These are phyloP conservation scores for Dothistroma septosporum DNA, from an alignment of 2,329 filamentous ascomycete species.

Conservation along the genomic window DNA sequence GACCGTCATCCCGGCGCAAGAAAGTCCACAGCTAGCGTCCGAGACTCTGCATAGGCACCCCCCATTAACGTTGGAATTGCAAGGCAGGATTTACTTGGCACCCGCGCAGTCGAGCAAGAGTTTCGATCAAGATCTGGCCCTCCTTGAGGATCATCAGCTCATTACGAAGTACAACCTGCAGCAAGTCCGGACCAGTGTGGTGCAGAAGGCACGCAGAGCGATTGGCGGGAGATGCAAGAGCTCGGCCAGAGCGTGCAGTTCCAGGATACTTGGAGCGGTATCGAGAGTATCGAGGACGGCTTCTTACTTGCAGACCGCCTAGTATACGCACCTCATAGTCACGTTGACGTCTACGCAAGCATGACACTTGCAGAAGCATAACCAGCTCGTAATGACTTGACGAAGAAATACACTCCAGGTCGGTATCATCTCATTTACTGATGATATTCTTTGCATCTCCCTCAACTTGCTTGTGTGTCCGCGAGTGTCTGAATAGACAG, in stretches of 20 bases:
- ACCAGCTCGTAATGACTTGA: no score
- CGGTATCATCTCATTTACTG: no score
- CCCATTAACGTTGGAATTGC: neutral
- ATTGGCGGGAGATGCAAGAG: neutral
- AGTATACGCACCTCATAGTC: neutral
- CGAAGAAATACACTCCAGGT: no score
- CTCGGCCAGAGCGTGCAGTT: neutral
- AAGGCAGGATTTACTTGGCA: neutral
- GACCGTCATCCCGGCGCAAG: neutral
- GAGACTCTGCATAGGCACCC: neutral
- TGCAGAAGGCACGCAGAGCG: neutral
- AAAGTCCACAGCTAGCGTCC: neutral
- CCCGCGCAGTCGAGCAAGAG: neutral
- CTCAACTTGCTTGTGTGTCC: no score
- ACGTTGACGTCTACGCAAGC: no score
- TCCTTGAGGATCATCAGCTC: neutral
- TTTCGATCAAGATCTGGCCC: neutral
- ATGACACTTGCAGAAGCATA: no score
- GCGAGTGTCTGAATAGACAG: no score
- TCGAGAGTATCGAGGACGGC: neutral
- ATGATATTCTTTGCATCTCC: no score
- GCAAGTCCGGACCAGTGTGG: neutral
- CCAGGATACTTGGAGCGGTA: neutral
- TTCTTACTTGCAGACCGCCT: neutral
- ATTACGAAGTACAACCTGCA: neutral